Conservation (phyloP, 2,329 filamentous ascomycete species). For the Aspergillus ibericus region DNA sequence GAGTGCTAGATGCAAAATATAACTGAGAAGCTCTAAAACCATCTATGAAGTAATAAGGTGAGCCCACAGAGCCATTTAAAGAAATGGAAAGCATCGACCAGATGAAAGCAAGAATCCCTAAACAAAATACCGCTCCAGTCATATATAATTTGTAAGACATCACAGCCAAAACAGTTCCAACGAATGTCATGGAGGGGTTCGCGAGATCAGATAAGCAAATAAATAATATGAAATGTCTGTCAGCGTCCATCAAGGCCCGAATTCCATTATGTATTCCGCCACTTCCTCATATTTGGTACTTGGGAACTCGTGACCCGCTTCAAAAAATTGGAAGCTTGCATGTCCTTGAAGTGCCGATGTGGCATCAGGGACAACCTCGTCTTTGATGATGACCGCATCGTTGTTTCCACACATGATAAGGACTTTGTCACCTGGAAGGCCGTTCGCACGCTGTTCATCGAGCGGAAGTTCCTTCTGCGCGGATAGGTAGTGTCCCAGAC, state of each 20-base stretch:
- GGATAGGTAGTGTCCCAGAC: conserved; percentile 54
- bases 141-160: background rate
- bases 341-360: conserved; percentile 58
- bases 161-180: too few species aligned
- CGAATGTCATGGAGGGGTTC: too few species aligned
- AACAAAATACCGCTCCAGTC: background rate
- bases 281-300: conserved; percentile 62
- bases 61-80: background rate
- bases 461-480: conserved; percentile 37
- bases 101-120: background rate
- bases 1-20: background rate
- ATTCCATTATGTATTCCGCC: conserved; percentile 51
- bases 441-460: conserved; percentile 29
- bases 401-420: conserved; percentile 65
- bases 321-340: conserved; percentile 57
- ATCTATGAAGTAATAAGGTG: background rate
- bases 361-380: conserved; percentile 65
- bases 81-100: background rate
- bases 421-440: conserved; percentile 51
- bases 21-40: background rate
- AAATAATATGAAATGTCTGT: too few species aligned
- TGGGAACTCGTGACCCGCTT: conserved; percentile 69
- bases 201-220: too few species aligned
- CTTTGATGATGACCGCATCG: conserved; percentile 66
- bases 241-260: conserved; percentile 22